A percentile compares a stretch with the other conserved stretches of the same genome.
These are phyloP conservation scores for Xerocomellus dryophilus DNA, from an alignment of 768 basidiomycete genomes.

Conservation along the genomic window DNA sequence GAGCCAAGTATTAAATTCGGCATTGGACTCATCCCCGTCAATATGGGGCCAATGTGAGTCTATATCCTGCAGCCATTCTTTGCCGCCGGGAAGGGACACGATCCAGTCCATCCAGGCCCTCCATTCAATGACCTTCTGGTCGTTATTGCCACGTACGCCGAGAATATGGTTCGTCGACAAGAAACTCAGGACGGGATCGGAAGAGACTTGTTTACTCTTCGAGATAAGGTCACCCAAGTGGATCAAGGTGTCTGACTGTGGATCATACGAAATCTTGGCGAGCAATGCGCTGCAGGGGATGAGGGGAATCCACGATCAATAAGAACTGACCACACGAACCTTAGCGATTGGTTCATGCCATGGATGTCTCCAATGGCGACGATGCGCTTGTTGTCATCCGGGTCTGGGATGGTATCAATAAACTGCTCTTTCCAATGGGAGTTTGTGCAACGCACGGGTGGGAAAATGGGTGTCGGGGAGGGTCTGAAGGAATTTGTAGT, in stretches of 20 bases:
- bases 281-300: conserved; percentile 54
- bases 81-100: conserved; percentile 36
- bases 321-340: conserved; percentile 43
- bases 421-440: background rate
- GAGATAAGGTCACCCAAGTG: conserved; percentile 82
- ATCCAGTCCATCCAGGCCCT: conserved; percentile 85
- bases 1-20: conserved; percentile 38
- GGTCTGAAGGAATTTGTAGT: conserved; percentile 41
- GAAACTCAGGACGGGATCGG: conserved; percentile 60
- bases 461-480: conserved; percentile 53
- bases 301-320: background rate
- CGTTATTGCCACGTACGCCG: conserved; percentile 93
- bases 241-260: conserved; percentile 63
- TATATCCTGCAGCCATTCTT: conserved; percentile 54
- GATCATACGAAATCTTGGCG: conserved; percentile 54
- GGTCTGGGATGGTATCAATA: conserved; percentile 37
- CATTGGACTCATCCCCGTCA: conserved; percentile 25
- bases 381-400: conserved; percentile 48
- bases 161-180: conserved; percentile 61
- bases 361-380: conserved; percentile 89
- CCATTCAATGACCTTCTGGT: conserved; percentile 91
- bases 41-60: conserved; percentile 42
- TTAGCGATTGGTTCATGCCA: conserved; percentile 67
- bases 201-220: conserved; percentile 56
- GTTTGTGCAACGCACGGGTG: conserved; percentile 37